These are phyloP conservation scores for Tricholomella constricta DNA, from an alignment of 768 basidiomycete species.

Conservation along the genomic window DNA sequence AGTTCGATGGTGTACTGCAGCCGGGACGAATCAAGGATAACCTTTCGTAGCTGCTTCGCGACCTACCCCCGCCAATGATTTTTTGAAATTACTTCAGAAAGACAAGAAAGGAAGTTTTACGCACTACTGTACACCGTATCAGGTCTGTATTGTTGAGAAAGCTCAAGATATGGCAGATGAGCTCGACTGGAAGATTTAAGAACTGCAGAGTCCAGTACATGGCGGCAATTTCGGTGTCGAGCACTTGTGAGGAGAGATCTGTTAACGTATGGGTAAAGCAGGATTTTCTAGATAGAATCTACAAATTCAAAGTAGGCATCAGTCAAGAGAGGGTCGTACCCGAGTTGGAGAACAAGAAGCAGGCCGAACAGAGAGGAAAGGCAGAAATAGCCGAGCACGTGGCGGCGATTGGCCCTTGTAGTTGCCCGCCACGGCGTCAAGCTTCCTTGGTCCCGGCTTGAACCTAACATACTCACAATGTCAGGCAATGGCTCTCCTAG, in stretches of 20 bases:
- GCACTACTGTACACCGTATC: slow-evolving; percentile 33
- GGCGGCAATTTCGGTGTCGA: not conserved
- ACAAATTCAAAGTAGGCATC: not conserved
- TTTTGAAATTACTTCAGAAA: too few relatives aligned
- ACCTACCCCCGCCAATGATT: slow-evolving; percentile 30
- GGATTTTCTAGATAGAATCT: not conserved
- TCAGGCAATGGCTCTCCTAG: slow-evolving; percentile 25
- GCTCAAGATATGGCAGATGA: slow-evolving; percentile 37
- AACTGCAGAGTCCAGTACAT: slow-evolving; percentile 19
- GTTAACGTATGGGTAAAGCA: not conserved
- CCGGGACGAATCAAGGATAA: slow-evolving; percentile 44
- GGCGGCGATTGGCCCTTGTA: not conserved
- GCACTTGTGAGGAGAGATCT: not conserved
- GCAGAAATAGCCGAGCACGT: slow-evolving; percentile 9
- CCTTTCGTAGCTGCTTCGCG: slow-evolving; percentile 37
- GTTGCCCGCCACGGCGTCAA: not conserved
- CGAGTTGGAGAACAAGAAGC: not conserved
- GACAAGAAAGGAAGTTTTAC: not conserved
- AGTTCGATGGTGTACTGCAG: slow-evolving; percentile 55
- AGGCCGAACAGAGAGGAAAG: not conserved
- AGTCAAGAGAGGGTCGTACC: not conserved
- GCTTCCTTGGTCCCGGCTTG: not conserved
- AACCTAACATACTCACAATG: too few relatives aligned
- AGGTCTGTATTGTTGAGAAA: slow-evolving; percentile 38
- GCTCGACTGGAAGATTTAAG: slow-evolving; percentile 38